Conservation (phyloP, 306 rosid genomes). For the Pachyrhizus erosus region DNA sequence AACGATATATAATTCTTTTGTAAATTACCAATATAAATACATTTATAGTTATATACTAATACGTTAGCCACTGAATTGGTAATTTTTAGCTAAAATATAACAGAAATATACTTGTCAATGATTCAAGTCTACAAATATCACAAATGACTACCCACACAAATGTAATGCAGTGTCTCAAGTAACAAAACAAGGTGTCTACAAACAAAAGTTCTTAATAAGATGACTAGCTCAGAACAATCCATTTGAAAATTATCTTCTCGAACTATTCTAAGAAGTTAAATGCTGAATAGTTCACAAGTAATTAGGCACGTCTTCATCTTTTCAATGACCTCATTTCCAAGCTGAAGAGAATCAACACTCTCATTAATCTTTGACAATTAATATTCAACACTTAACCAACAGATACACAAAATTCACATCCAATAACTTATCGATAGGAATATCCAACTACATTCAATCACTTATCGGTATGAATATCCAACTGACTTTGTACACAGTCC, state of each 20-base stretch:
- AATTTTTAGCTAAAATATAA: conserved; percentile 3
- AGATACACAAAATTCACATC: conserved; percentile 30
- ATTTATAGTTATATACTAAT: neutral
- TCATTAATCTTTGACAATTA: neutral
- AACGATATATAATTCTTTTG: neutral
- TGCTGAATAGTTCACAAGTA: conserved; percentile 10
- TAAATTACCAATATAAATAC: neutral
- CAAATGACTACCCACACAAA: conserved; percentile 17
- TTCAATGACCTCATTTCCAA: conserved; percentile 3
- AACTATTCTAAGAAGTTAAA: conserved; percentile 15
- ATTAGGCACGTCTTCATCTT: conserved; percentile 15
- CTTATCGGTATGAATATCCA: neutral
- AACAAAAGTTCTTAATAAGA: conserved; percentile 10
- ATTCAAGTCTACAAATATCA: neutral
- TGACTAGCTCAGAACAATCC: conserved; percentile 1
- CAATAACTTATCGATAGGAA: neutral
- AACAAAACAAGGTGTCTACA: neutral
- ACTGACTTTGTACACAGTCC: neutral
- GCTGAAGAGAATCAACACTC: neutral
- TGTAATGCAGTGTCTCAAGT: neutral
- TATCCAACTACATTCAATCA: neutral
- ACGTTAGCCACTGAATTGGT: neutral
- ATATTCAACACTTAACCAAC: neutral
- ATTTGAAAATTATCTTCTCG: conserved; percentile 5
- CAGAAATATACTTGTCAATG: neutral